Percentiles rank a stretch among this genome's conserved stretches.
These are phyloP conservation scores for Scytalidium sp. DNA, from an alignment of 2,329 filamentous ascomycete genomes.

Conservation along the genomic window DNA sequence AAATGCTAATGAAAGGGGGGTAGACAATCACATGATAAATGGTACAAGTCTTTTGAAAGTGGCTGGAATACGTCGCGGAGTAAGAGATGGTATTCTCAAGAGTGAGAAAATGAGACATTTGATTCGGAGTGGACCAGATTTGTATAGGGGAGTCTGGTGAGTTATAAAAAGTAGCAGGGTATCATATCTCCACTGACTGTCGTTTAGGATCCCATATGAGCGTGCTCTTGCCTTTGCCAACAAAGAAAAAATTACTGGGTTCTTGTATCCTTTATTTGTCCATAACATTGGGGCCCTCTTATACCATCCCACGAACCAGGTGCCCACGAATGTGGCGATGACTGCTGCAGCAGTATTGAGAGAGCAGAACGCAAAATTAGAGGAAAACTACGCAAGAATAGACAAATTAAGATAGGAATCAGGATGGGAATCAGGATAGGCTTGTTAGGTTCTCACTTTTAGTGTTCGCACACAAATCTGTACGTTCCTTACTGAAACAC, in stretches of 20 bases:
- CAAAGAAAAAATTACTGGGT: constrained; percentile 97
- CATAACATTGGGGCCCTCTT: constrained; percentile 93
- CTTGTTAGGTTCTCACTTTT: no score
- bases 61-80: constrained; percentile 92
- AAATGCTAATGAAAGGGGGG: not conserved
- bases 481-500: no score
- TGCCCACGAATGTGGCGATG: constrained; percentile 33
- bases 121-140: constrained; percentile 98
- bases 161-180: constrained; percentile 29
- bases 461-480: no score
- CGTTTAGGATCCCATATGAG: constrained; percentile 89
- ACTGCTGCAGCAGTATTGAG: no score
- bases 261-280: constrained; percentile 91
- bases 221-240: constrained; percentile 95
- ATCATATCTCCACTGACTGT: constrained; percentile 9
- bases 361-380: no score
- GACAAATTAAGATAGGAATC: no score
- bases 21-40: constrained; percentile 98
- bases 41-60: constrained; percentile 95
- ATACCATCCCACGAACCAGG: constrained; percentile 88
- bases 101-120: constrained; percentile 96
- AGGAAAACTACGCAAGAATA: no score
- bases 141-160: constrained; percentile 94
- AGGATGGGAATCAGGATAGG: no score
- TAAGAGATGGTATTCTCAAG: constrained; percentile 92